Conservation (phyloP, 805 yeast genomes). For the Candida ipomoeae region DNA sequence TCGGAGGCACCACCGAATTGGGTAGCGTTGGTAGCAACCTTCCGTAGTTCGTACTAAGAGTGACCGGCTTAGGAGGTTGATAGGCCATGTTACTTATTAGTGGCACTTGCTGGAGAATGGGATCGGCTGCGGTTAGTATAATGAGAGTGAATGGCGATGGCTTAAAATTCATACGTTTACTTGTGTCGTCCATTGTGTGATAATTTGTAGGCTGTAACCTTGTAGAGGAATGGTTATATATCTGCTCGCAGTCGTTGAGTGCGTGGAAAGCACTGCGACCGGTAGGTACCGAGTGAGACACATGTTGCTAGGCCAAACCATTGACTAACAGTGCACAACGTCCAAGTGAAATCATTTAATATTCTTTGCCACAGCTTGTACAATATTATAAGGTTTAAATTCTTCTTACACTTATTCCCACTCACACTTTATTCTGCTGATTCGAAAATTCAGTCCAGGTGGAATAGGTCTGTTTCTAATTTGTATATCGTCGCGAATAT, state of each 20-base stretch:
- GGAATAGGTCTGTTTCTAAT: background rate
- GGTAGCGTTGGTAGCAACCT: conserved; percentile 34
- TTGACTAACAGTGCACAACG: background rate
- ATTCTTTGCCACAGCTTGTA: no score
- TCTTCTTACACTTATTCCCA: no score
- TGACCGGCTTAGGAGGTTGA: conserved; percentile 53
- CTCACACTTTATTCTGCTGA: no score
- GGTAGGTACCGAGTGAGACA: background rate
- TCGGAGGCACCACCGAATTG: conserved; percentile 35
- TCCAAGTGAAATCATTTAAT: no score
- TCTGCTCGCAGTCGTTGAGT: background rate
- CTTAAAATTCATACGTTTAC: conserved; percentile 14
- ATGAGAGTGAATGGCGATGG: background rate
- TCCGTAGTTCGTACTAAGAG: conserved; percentile 46
- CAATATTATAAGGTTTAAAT: no score
- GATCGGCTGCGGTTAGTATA: conserved; percentile 35
- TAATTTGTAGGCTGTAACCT: background rate
- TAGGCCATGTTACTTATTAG: conserved; percentile 49
- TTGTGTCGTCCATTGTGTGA: conserved; percentile 18
- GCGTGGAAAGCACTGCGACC: background rate
- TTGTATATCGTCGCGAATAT: background rate
- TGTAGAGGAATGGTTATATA: background rate
- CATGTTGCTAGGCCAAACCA: background rate
- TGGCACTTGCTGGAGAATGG: conserved; percentile 50
- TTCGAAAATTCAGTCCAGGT: no score